Base-by-base conservation (phyloP, 768 basidiomycete species). In the Hydnum rufescens region DNA sequence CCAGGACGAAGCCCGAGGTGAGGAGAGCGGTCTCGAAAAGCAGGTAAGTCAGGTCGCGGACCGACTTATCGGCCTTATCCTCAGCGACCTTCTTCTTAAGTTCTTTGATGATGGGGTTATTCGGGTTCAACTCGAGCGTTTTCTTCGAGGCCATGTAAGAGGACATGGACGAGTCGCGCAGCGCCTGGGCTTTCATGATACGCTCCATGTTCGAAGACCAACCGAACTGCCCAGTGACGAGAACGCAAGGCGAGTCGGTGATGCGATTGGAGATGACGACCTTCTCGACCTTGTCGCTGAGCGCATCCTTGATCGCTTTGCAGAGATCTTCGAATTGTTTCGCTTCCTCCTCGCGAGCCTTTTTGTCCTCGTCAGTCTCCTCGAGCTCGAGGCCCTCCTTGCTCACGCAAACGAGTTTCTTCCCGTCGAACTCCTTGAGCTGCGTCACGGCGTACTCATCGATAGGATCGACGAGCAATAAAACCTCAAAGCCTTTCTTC, bases 201-300 rank as follows among this genome's bases (percentile, higher is more conserved):
- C 92, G 82, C 67, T 92, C 85, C 93, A 97, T 97, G 75, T 96
- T 96, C 53, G 92, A 90, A 26, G 89, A 95, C 93, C 93, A 99
- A 53, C 93, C 95, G 69, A 96, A 99, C 67, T 96, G 92, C 53
- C 93, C 93, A 55, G 95, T 97, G 64, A 96, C 90, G 61, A 93
- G 80, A 43, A 95, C 93, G 66, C 82, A 96, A 56, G 90, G 92
- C 19, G 90, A 95, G 68, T 93, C 89, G 60, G 78, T 74, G 71
- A 99, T 93, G 68, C 93, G 88, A 78, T 93, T 96, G 44, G 93
- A 97, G 59, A 96, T 73, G 57, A 93, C 77, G 23, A 99, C 93
- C 75, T 99, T 99, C 77, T 99, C 95, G 58, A 99, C 92, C 75
- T 92, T 93, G 69, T 96, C 93, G 54, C 93, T 92, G 55, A 99